phyloP scores from a whole-genome alignment of 768 basidiomycete species.

The Hebeloma cylindrosporum region DNA sequence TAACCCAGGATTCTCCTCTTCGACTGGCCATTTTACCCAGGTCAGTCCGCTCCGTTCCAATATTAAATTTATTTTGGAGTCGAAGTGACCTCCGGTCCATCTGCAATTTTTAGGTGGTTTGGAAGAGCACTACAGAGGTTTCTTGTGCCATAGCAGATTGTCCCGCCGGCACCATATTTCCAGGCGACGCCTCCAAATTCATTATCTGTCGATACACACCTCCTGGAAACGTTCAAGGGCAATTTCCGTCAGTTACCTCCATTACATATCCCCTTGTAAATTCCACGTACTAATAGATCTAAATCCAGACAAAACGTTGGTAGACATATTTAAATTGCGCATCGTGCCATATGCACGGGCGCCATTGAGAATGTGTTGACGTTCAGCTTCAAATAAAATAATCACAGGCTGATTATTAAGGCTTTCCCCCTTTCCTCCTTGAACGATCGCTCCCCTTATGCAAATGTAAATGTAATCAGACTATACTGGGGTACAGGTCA shows the following conservation, averaged over 20 bases:
- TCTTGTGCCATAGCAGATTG: constrained; percentile 47
- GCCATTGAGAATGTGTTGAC: too few relatives aligned
- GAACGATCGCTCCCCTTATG: too few relatives aligned
- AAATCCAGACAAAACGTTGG: constrained; percentile 16
- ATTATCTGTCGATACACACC: constrained; percentile 30
- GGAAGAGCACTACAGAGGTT: constrained; percentile 51
- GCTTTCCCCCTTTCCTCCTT: too few relatives aligned
- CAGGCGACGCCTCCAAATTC: constrained; percentile 22
- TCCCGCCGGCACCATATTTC: constrained; percentile 27
- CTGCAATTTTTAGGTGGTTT: constrained; percentile 41
- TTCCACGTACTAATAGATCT: not conserved
- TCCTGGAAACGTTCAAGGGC: constrained; percentile 26
- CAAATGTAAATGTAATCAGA: too few relatives aligned
- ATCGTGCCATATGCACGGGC: too few relatives aligned
- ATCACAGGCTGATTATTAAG: too few relatives aligned
- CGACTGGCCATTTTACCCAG: constrained; percentile 34
- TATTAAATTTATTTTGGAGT: not conserved
- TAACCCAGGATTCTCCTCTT: constrained; percentile 24
- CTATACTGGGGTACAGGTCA: too few relatives aligned
- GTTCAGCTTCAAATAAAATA: too few relatives aligned
- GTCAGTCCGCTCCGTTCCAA: constrained; percentile 13
- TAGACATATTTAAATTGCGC: constrained; percentile 4
- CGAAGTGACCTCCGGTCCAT: not conserved
- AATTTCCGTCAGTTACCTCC: constrained; percentile 21
- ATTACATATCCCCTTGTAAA: too few relatives aligned